Conservation (phyloP, 352 stramenopile species). For the Phytophthora megakarya region DNA sequence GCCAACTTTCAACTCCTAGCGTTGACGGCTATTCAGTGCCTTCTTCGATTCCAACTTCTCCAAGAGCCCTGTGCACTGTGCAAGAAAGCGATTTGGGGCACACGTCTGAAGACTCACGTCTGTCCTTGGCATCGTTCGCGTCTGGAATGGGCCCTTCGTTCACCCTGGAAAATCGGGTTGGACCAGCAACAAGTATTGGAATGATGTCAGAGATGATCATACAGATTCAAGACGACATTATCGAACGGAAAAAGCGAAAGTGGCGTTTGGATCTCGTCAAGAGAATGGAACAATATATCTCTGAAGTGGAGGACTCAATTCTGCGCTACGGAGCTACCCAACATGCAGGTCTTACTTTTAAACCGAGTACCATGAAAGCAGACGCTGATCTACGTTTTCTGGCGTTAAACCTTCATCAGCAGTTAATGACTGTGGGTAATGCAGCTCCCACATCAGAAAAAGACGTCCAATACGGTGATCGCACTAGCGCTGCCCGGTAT, state of each 20-base stretch:
- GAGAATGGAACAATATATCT: constrained; percentile 85
- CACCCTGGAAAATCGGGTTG: constrained; percentile 25
- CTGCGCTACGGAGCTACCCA: constrained; percentile 71
- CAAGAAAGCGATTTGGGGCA: constrained; percentile 37
- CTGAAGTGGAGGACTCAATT: constrained; percentile 79
- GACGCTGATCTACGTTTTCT: constrained; percentile 78
- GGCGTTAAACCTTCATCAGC: constrained; percentile 84
- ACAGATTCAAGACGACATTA: constrained; percentile 82
- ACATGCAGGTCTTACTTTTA: constrained; percentile 78
- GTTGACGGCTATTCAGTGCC: constrained; percentile 39
- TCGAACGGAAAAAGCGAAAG: constrained; percentile 81
- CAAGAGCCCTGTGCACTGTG: constrained; percentile 38
- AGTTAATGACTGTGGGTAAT: constrained; percentile 79
- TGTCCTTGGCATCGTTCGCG: constrained; percentile 14
- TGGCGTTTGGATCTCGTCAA: constrained; percentile 75
- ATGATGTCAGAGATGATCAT: constrained; percentile 90
- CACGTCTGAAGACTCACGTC: constrained; percentile 13
- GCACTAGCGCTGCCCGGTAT: constrained; percentile 47
- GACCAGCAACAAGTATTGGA: constrained; percentile 56
- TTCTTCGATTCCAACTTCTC: constrained; percentile 30
- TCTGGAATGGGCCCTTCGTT: constrained; percentile 19
- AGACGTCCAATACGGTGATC: constrained; percentile 52
- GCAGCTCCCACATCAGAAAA: constrained; percentile 65
- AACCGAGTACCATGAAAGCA: constrained; percentile 89
- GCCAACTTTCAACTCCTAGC: constrained; percentile 55